Evolutionary conservation across 371 early-diverging fungal genomes (phyloP), one percentile per base, ranked within the genome.

Genomic region (Coemansia sp.): DNA sequence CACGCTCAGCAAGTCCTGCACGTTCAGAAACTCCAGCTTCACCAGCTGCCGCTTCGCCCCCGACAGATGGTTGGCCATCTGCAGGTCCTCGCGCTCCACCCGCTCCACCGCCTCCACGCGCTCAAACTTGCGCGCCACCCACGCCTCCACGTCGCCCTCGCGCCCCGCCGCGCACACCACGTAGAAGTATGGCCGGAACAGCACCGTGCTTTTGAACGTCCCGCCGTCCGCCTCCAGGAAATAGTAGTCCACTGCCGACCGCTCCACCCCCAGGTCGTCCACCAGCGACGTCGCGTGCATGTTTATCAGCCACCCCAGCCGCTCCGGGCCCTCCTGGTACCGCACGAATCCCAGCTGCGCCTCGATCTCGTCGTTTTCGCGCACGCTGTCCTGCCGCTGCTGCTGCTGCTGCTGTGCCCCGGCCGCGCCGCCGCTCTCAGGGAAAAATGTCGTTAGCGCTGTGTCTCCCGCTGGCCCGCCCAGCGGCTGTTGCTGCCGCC

Each of bases 241-340:
- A 69, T 95, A 97, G 52, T 88, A 89, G 72, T 97, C 94, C 2
- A 95, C 88, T 0, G 88, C 97, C 0, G 93, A 77, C 34, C 59
- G 68, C 9, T 58, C 52, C 38, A 77, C 63, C 43, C 40, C 62
- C 53, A 36, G 60, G 55, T 68, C 77, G 52, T 77, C 69, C 12
- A 45, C 33, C 41, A 79, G 61, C 14, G 72, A 75, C 14, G 77
- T 76, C 31, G 92, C 83, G 55, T 94, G 92, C 86, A 96, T 94
- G 77, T 98, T 98, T 35, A 95, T 85, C 49, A 98, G 81, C 97
- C 97, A 98, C 1, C 99, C 99, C 14, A 95, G 76, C 36, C 84
- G 84, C 47, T 82, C 82, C 14, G 89, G 88, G 0, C 94, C 94
- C 49, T 92, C 92, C 30, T 86, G 85, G 70, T 88, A 90, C 55